These are phyloP conservation scores for Clitoria ternatea DNA, from an alignment of 306 rosid genomes.

Conservation along the genomic window DNA sequence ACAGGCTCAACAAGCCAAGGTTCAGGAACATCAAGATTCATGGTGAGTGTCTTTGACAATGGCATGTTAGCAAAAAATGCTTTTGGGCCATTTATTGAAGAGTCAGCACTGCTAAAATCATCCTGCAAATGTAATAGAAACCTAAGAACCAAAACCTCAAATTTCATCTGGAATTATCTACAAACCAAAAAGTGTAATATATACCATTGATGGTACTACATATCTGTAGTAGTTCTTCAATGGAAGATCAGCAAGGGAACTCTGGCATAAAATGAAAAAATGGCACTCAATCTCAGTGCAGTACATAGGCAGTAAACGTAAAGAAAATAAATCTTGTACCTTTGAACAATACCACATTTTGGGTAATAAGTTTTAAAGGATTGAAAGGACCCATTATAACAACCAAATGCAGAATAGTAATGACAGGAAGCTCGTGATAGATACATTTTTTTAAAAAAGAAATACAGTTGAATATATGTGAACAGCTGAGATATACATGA, in stretches of 20 bases:
- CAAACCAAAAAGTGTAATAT: slow-evolving; percentile 5
- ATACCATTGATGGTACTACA: slow-evolving; percentile 87
- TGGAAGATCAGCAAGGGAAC: slow-evolving; percentile 98
- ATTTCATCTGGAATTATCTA: slow-evolving; percentile 5
- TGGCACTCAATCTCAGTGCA: slow-evolving; percentile 12
- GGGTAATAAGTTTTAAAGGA: background rate
- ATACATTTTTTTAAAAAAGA: background rate
- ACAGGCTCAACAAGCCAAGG: slow-evolving; percentile 99
- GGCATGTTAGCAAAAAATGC: slow-evolving; percentile 99
- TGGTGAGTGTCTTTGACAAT: slow-evolving; percentile 89
- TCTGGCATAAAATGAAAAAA: slow-evolving; percentile 56
- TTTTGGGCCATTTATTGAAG: slow-evolving; percentile 82
- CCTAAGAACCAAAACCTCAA: slow-evolving; percentile 33
- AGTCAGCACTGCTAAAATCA: slow-evolving; percentile 76
- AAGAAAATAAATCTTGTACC: slow-evolving; percentile 1
- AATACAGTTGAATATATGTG: background rate
- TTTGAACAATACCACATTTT: slow-evolving; percentile 8
- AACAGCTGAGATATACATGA: background rate
- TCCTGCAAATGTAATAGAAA: slow-evolving; percentile 63
- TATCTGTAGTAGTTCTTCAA: slow-evolving; percentile 95
- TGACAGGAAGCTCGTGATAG: background rate
- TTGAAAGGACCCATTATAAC: slow-evolving; percentile 20
- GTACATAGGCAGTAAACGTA: slow-evolving; percentile 7
- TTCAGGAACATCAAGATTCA: slow-evolving; percentile 99
- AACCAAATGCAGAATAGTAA: slow-evolving; percentile 14